phyloP scores from a whole-genome alignment of 176 grass and related monocot species.

The Aegilops bicornis region DNA sequence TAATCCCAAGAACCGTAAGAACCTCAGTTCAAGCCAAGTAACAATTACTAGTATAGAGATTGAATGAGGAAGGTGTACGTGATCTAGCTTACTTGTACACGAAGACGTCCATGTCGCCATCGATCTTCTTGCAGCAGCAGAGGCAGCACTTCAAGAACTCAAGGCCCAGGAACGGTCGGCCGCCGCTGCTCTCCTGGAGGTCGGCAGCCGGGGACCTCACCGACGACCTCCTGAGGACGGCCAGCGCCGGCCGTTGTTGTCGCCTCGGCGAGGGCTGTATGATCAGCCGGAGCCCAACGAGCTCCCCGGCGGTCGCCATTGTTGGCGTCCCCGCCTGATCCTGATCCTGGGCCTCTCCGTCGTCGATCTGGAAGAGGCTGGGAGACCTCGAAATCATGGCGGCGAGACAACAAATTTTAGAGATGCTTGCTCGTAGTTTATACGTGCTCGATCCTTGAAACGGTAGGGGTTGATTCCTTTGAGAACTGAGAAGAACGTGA shows the following conservation, averaged over 20 bases:
- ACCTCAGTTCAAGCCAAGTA: neutral
- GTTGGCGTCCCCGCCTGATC: neutral
- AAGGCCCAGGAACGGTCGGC: neutral
- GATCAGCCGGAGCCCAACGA: slow-evolving; percentile 64
- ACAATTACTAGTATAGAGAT: neutral
- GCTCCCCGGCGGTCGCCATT: slow-evolving; percentile 7
- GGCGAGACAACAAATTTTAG: neutral
- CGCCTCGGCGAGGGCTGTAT: slow-evolving; percentile 44
- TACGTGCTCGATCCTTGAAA: neutral
- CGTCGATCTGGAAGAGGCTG: slow-evolving; percentile 35
- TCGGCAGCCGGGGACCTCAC: neutral
- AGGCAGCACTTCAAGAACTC: slow-evolving; percentile 67
- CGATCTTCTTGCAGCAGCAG: slow-evolving; percentile 57
- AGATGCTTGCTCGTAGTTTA: neutral
- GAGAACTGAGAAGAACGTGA: neutral
- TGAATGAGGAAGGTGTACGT: neutral
- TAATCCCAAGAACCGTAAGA: neutral
- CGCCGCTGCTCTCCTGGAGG: neutral
- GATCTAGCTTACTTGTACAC: slow-evolving; percentile 56
- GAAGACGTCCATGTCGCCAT: slow-evolving; percentile 63
- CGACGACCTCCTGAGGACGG: slow-evolving; percentile 46
- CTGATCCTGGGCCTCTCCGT: neutral
- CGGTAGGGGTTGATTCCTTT: neutral
- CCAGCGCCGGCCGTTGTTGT: neutral
- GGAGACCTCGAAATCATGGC: slow-evolving; percentile 36